phyloP scores from a whole-genome alignment of 2,329 filamentous ascomycete species.

The Aspergillus sp. region DNA sequence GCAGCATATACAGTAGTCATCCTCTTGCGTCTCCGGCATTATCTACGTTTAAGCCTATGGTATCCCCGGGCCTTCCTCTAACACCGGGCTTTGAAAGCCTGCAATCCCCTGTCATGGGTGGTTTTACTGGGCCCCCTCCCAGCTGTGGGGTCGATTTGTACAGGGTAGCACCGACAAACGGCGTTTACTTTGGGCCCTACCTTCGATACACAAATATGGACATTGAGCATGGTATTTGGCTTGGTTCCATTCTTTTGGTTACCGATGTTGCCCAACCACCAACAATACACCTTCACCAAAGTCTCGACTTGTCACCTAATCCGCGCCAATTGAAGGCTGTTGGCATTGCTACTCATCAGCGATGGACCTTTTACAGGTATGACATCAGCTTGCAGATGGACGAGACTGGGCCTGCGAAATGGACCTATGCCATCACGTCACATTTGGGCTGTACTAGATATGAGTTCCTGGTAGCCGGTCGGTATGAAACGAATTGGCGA shows the following conservation, averaged over 20 bases:
- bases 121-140: conserved; percentile 83
- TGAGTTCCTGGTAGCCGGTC: conserved; percentile 89
- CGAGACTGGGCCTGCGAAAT: conserved; percentile 67
- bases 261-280: conserved; percentile 88
- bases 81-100: conserved; percentile 81
- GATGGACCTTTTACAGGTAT: conserved; percentile 95
- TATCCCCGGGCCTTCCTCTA: conserved; percentile 74
- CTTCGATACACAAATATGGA: conserved; percentile 97
- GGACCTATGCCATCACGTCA: conserved; percentile 97
- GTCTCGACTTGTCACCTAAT: conserved; percentile 83
- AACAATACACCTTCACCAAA: conserved; percentile 91
- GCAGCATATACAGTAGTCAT: conserved; percentile 65
- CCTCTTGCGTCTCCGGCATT: conserved; percentile 64
- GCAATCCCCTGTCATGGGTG: conserved; percentile 67
- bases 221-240: conserved; percentile 79
- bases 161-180: conserved; percentile 86
- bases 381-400: conserved; percentile 86
- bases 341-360: conserved; percentile 79
- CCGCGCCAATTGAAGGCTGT: conserved; percentile 77
- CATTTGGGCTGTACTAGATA: conserved; percentile 96
- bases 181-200: conserved; percentile 96
- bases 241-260: conserved; percentile 87
- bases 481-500: conserved; percentile 84
- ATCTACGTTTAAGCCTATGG: conserved; percentile 53
- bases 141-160: conserved; percentile 88